These are phyloP conservation scores for Gaeumannomyces tritici DNA, from an alignment of 2,329 filamentous ascomycete species.

Conservation along the genomic window DNA sequence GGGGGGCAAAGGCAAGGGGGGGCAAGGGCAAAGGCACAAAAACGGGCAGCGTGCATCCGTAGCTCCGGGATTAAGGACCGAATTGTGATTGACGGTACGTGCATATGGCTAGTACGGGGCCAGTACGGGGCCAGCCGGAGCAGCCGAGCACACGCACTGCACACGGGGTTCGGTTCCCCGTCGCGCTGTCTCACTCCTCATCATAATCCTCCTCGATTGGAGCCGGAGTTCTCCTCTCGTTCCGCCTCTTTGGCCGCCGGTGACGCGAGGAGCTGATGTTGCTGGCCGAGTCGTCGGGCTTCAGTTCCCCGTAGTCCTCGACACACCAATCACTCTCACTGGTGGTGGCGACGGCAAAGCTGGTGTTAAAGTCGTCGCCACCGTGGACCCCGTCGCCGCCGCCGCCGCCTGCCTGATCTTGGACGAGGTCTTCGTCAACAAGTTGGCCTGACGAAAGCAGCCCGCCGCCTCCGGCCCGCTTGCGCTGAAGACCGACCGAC, in stretches of 20 bases:
- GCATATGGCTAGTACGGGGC: too few species aligned
- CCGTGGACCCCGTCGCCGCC: neutral
- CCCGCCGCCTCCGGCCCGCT: slow-evolving; percentile 22
- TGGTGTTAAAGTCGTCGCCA: neutral
- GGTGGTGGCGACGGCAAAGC: slow-evolving; percentile 13
- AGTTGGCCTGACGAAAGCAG: neutral
- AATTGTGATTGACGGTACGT: too few species aligned
- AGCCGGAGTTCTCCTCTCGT: slow-evolving; percentile 61
- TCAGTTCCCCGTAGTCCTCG: slow-evolving; percentile 49
- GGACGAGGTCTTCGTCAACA: slow-evolving; percentile 16
- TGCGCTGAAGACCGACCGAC: slow-evolving; percentile 52
- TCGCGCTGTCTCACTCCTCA: slow-evolving; percentile 46
- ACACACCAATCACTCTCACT: slow-evolving; percentile 50
- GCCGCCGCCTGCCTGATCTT: slow-evolving; percentile 26
- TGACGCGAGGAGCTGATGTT: slow-evolving; percentile 67
- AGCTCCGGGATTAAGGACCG: too few species aligned
- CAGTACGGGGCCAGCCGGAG: too few species aligned
- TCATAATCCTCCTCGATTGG: slow-evolving; percentile 56
- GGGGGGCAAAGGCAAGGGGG: too few species aligned
- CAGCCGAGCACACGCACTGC: too few species aligned
- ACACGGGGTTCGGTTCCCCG: too few species aligned
- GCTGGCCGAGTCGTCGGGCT: slow-evolving; percentile 71
- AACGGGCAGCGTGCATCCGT: too few species aligned
- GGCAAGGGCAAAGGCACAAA: too few species aligned
- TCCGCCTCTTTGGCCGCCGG: slow-evolving; percentile 56